These are phyloP conservation scores for Annulohypoxylon truncatum DNA, from an alignment of 2,329 filamentous ascomycete genomes.

Conservation along the genomic window DNA sequence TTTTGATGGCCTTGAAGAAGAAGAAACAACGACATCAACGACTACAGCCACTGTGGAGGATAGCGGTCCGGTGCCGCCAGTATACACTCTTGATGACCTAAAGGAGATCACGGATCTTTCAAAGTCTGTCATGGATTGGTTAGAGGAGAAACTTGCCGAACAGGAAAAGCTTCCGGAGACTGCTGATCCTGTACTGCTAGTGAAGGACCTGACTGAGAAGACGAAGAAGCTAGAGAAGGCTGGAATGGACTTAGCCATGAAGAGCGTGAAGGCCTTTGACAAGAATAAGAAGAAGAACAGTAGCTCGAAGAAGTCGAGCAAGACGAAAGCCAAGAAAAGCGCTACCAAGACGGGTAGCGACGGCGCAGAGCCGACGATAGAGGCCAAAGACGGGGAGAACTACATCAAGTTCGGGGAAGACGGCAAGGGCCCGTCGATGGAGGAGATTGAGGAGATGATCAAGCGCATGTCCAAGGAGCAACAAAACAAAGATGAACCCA, in stretches of 20 bases:
- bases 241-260: slow-evolving; percentile 76
- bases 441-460: slow-evolving; percentile 67
- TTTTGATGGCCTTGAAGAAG: slow-evolving; percentile 84
- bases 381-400: slow-evolving; percentile 54
- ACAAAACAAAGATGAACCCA: slow-evolving; percentile 43
- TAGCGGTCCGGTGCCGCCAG: slow-evolving; percentile 68
- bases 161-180: slow-evolving; percentile 77
- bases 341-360: slow-evolving; percentile 52
- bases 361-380: slow-evolving; percentile 54
- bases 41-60: slow-evolving; percentile 61
- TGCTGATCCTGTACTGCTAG: slow-evolving; percentile 79
- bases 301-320: slow-evolving; percentile 56
- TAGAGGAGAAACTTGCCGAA: slow-evolving; percentile 74
- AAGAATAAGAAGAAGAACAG: slow-evolving; percentile 57
- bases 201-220: slow-evolving; percentile 77
- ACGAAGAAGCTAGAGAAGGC: slow-evolving; percentile 77
- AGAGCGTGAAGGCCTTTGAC: slow-evolving; percentile 70
- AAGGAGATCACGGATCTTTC: slow-evolving; percentile 71
- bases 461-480: slow-evolving; percentile 55
- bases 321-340: slow-evolving; percentile 56
- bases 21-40: slow-evolving; percentile 56
- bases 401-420: slow-evolving; percentile 55
- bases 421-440: slow-evolving; percentile 58
- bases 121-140: slow-evolving; percentile 75
- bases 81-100: slow-evolving; percentile 81